Evolutionary conservation across 2,329 filamentous ascomycete genomes (phyloP).

Genomic region (Tolypocladium ovalisporum): DNA sequence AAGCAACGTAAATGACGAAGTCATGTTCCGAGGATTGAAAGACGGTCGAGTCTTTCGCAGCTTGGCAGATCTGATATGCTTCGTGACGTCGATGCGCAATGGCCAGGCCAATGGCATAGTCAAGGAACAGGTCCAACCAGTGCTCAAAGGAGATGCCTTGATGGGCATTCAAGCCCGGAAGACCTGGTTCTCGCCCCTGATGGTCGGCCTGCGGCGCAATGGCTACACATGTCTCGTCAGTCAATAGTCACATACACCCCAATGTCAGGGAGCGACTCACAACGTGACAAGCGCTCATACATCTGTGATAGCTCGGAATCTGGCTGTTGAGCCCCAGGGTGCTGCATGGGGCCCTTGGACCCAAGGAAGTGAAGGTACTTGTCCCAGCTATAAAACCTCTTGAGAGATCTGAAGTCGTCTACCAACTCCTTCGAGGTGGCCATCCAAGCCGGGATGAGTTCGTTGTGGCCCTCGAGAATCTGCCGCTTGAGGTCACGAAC

Average conservation of each 20-base stretch:
- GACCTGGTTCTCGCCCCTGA: not conserved
- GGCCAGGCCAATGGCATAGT: constrained; percentile 72
- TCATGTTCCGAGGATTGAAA: constrained; percentile 63
- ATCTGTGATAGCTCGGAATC: constrained; percentile 39
- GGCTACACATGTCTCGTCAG: constrained; percentile 1
- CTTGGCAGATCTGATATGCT: constrained; percentile 70
- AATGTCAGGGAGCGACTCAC: constrained; percentile 23
- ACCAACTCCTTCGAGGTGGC: constrained; percentile 46
- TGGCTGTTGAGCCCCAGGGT: constrained; percentile 14
- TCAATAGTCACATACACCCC: constrained; percentile 2
- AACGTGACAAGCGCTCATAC: constrained; percentile 43
- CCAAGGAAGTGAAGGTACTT: constrained; percentile 51
- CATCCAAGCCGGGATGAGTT: constrained; percentile 44
- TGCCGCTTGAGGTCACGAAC: constrained; percentile 30
- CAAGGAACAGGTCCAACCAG: constrained; percentile 86
- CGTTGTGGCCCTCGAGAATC: constrained; percentile 28
- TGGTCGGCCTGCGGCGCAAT: constrained; percentile 6
- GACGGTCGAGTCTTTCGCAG: constrained; percentile 69
- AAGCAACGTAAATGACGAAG: constrained; percentile 66
- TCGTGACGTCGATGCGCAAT: constrained; percentile 55
- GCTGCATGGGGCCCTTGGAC: constrained; percentile 12
- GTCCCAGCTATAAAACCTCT: constrained; percentile 56
- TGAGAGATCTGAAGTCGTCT: constrained; percentile 52
- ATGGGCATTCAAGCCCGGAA: constrained; percentile 29
- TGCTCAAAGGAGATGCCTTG: constrained; percentile 70